These are phyloP conservation scores for Murraya koenigii DNA, from an alignment of 345 rosid genomes.

Conservation along the genomic window DNA sequence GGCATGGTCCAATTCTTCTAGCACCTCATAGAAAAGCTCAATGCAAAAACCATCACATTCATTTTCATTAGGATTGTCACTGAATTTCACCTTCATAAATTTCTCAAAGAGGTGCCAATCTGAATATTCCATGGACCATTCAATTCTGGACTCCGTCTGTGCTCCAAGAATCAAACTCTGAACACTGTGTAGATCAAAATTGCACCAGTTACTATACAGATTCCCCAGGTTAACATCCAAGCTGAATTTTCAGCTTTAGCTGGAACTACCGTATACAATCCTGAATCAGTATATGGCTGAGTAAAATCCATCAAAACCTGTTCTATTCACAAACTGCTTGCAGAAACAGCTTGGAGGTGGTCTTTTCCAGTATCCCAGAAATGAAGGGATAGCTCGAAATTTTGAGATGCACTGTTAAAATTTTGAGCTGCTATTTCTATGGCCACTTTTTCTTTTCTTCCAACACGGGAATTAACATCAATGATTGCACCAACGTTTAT, in stretches of 20 bases:
- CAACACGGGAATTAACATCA: constrained; percentile 27
- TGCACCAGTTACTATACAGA: constrained; percentile 47
- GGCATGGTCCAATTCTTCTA: not conserved
- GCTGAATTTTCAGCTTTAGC: constrained; percentile 16
- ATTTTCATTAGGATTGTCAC: not conserved
- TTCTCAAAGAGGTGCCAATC: constrained; percentile 33
- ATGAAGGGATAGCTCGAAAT: constrained; percentile 32
- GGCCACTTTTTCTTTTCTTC: constrained; percentile 38
- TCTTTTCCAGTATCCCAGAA: constrained; percentile 23
- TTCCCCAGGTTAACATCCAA: constrained; percentile 39
- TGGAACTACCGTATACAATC: constrained; percentile 48
- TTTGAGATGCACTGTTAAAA: constrained; percentile 17
- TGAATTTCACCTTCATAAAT: constrained; percentile 38
- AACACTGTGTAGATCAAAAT: constrained; percentile 41
- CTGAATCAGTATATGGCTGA: constrained; percentile 51
- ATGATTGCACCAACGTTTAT: constrained; percentile 42
- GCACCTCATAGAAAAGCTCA: constrained; percentile 29
- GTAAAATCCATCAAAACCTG: constrained; percentile 40
- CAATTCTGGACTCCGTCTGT: constrained; percentile 33
- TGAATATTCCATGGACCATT: constrained; percentile 35
- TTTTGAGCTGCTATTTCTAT: constrained; percentile 38
- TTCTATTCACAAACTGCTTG: constrained; percentile 44
- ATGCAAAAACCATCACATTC: constrained; percentile 47
- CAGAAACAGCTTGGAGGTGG: constrained; percentile 28
- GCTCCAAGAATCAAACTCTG: constrained; percentile 49